Evolutionary conservation across 129 eudicot species (phyloP), one percentile per base, ranked within the genome.

Genomic region (Scalesia atractyloides): DNA sequence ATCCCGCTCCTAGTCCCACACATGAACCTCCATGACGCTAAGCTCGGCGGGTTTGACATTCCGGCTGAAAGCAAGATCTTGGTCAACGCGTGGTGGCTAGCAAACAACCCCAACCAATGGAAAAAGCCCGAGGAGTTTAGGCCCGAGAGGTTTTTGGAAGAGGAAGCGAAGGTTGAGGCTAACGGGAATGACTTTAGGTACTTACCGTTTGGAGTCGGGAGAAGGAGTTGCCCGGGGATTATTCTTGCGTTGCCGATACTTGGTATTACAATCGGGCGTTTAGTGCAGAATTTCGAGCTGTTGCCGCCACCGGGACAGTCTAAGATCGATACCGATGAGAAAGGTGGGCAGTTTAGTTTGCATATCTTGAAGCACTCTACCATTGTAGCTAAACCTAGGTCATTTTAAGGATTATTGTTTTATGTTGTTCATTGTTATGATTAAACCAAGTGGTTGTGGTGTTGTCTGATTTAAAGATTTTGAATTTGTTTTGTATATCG

Each of bases 171-270:
- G 44, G 96, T 92, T 14, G 98, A 92, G 69, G 95, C 96, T 22
- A 92, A 82, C 16, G 98, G 98, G 11, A 92, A 92, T 43, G 98
- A 92, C 47, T 85, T 89, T 68, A 69, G 91, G 72, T 92, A 89
- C 68, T 83, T 92, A 3, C 98, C 98, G 0, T 92, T 92, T 33
- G 98, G 98, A 0, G 98, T 87, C 0, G 98, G 98, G 1, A 61
- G 98, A 36, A 83, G 98, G 80, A 92, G 98, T 68, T 92, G 98
- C 77, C 98, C 98, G 0, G 98, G 98, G 36, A 92, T 92, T 11
- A 83, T 89, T n/a, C 91, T 89, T 20, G 98, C 98, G 3, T 56
- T 89, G 83, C 98, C 98, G 2, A 90, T 92, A 51, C 81, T 92
- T 9, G 92, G 98, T 18, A 89, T 92, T 34, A 89, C 96, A 1